A percentile compares a stretch with the other conserved stretches of the same genome.
These are phyloP conservation scores for Colletotrichum gigasporum DNA, from an alignment of 2,329 filamentous ascomycete species.

Conservation along the genomic window DNA sequence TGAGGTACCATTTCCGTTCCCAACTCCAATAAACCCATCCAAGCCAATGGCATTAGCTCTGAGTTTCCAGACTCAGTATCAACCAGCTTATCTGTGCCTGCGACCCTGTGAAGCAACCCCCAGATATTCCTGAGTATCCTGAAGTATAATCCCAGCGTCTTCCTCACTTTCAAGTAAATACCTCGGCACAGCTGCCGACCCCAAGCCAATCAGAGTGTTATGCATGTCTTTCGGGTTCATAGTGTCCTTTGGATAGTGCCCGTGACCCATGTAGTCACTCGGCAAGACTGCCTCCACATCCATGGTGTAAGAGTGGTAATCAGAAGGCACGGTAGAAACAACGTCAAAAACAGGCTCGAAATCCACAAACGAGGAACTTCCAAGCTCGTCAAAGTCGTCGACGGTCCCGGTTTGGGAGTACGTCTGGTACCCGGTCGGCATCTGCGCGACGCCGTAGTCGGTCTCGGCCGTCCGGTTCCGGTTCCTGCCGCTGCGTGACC, in stretches of 20 bases:
- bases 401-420: constrained; percentile 13
- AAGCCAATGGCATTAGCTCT: too few species aligned
- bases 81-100: neutral
- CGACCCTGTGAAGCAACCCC: constrained; percentile 5
- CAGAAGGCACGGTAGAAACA: constrained; percentile 23
- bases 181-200: constrained; percentile 18
- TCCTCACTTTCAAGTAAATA: constrained; percentile 23
- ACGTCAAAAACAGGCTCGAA: constrained; percentile 30
- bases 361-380: constrained; percentile 15
- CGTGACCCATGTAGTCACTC: constrained; percentile 16
- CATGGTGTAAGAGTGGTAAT: constrained; percentile 29
- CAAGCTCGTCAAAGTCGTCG: constrained; percentile 23
- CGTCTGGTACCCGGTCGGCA: constrained; percentile 12
- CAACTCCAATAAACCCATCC: neutral
- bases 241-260: constrained; percentile 21
- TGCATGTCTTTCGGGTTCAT: constrained; percentile 30
- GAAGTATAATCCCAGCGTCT: constrained; percentile 20
- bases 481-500: neutral
- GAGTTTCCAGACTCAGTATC: too few species aligned
- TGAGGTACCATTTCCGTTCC: neutral
- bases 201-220: constrained; percentile 23
- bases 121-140: constrained; percentile 28
- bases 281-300: constrained; percentile 21
- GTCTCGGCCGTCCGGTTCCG: constrained; percentile 1
- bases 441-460: constrained; percentile 13